A percentile compares a stretch with the other conserved stretches of the same genome.
Evolutionary conservation across 2,329 filamentous ascomycete genomes (phyloP).

Genomic region (Microascus cirrosus): DNA sequence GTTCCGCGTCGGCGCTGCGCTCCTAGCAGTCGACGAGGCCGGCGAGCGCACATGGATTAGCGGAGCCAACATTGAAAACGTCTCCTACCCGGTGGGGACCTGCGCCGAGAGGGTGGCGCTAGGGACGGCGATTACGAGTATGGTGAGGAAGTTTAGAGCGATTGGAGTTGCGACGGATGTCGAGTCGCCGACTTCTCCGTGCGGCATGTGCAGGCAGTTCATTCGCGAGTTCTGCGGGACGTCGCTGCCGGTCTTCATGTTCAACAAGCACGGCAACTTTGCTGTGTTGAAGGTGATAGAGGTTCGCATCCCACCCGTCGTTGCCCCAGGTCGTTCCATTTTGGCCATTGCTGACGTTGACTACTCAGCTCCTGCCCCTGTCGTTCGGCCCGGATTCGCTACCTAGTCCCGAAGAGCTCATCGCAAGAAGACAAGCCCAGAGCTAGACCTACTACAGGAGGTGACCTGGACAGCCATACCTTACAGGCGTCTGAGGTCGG

Average conservation of each 20-base stretch:
- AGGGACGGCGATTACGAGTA: slow-evolving; percentile 60
- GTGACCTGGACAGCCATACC: background rate
- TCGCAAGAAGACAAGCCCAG: background rate
- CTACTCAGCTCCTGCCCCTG: slow-evolving; percentile 49
- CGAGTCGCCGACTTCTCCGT: slow-evolving; percentile 59
- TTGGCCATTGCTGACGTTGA: background rate
- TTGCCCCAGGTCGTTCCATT: background rate
- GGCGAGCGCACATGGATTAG: slow-evolving; percentile 34
- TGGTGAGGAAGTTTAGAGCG: slow-evolving; percentile 54
- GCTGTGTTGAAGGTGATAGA: slow-evolving; percentile 60
- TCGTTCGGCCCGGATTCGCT: slow-evolving; percentile 57
- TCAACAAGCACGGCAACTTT: slow-evolving; percentile 68
- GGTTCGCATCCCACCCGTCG: slow-evolving; percentile 21
- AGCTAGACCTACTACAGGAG: background rate
- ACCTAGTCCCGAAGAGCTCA: slow-evolving; percentile 20
- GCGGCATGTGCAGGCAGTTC: slow-evolving; percentile 93
- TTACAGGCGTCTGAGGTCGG: background rate
- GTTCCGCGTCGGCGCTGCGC: slow-evolving; percentile 78
- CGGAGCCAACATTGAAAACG: slow-evolving; percentile 91
- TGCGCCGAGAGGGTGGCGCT: slow-evolving; percentile 92
- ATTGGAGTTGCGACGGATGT: slow-evolving; percentile 80
- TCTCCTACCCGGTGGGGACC: slow-evolving; percentile 84
- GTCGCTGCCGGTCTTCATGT: slow-evolving; percentile 80
- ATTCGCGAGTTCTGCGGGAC: slow-evolving; percentile 66
- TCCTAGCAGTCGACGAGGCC: slow-evolving; percentile 41